Evolutionary conservation across 1,284 basidiomycete genomes (phyloP), one percentile per base, ranked within the genome.

Genomic region (Papiliotrema nemorosa): DNA sequence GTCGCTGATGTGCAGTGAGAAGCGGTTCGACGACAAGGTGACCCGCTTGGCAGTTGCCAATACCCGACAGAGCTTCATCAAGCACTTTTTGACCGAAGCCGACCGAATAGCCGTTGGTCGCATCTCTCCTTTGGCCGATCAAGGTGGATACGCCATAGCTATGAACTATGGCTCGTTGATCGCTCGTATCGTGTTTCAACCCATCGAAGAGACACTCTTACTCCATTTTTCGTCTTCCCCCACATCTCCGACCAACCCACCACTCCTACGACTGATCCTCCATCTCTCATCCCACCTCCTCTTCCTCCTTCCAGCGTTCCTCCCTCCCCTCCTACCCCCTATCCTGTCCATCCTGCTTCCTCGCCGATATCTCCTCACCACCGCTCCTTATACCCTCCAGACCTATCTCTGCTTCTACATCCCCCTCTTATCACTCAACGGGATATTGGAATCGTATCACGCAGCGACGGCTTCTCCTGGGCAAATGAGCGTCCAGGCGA

Each of bases 51-150:
- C 70, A 1, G 49, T 64, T 48, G 88, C 86, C 0, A 89, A 97
- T 81, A 89, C 69, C 6, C 52, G 69, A 5, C 70, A 73, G 47
- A 67, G 68, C 2, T 62, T 96, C 3, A 79, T 97, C 61, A 98
- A 98, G 70, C 93, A 98, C 67, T 80, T 94, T 57, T 78, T 99
- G 26, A 97, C 93, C 0, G 96, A 98, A 69, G 91, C 89, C 10
- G 96, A 99, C 73, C 91, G 96, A 63, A 78, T 98, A 42, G 81
- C 93, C 2, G 80, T 97, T 22, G 88, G 88, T 0, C 82, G 81
- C 60, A 83, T 90, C 57, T 89, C 88, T 52, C 84, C 87, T 12
- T 75, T 93, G 38, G 78, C 84, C 46, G 87, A 92, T 68, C 91
- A 96, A 73, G 92, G 89, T 10, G 92, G 90, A 2, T 97, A 96